These are phyloP conservation scores for Penicillium nucicola DNA, from an alignment of 495 filamentous ascomycete genomes.

Conservation along the genomic window DNA sequence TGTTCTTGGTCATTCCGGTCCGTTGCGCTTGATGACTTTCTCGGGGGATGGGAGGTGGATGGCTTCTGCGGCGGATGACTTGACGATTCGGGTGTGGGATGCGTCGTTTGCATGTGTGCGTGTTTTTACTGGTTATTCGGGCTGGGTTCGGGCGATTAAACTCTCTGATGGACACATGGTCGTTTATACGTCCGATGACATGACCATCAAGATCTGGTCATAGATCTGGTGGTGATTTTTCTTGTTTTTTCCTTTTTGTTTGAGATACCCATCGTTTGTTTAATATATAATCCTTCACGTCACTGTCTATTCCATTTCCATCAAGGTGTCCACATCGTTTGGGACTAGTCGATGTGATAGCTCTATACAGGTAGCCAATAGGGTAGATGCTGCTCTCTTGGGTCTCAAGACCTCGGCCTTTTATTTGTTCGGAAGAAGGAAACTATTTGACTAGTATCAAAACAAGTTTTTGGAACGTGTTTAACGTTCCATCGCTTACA, in stretches of 20 bases:
- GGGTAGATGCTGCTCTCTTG: too few species aligned
- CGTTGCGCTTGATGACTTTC: slow-evolving; percentile 1
- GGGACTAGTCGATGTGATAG: too few species aligned
- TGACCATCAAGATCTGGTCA: slow-evolving; percentile 8
- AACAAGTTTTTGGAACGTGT: too few species aligned
- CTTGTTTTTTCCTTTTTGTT: slow-evolving; percentile 1
- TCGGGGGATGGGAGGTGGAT: neutral
- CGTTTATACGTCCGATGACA: slow-evolving; percentile 6
- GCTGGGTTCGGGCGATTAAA: slow-evolving; percentile 3
- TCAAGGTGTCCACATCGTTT: too few species aligned
- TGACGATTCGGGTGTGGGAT: slow-evolving; percentile 6
- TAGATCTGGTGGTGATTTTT: too few species aligned
- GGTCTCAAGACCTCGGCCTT: too few species aligned
- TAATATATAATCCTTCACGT: neutral
- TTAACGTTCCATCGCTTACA: too few species aligned
- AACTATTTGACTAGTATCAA: too few species aligned
- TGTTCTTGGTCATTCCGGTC: slow-evolving; percentile 3
- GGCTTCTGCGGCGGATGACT: slow-evolving; percentile 3
- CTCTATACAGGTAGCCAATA: too few species aligned
- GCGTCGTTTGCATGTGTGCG: neutral
- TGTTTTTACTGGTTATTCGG: slow-evolving; percentile 2
- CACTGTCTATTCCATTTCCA: neutral
- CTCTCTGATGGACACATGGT: neutral
- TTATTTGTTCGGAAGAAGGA: too few species aligned
- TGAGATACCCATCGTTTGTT: slow-evolving; percentile 7